A percentile compares a stretch with the other conserved stretches of the same genome.
Evolutionary conservation across 768 basidiomycete genomes (phyloP).

Genomic region (Cystofilobasidium bisporidii): DNA sequence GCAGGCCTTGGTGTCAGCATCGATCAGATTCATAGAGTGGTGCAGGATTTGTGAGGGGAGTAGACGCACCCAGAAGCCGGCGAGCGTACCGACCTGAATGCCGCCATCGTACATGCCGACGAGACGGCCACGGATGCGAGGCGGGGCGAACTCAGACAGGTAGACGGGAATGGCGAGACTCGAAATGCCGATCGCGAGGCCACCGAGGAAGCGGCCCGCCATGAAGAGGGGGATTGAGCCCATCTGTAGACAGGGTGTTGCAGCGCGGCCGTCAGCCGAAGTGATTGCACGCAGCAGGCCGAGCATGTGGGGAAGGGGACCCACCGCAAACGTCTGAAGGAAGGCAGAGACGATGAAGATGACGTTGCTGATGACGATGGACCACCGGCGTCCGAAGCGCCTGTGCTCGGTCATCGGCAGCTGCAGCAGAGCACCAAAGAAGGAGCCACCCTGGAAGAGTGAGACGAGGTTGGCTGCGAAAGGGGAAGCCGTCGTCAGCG

Average conservation of each 20-base stretch:
- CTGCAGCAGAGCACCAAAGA: constrained; percentile 33
- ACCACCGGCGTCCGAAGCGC: constrained; percentile 30
- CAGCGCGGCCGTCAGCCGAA: not conserved
- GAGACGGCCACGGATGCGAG: constrained; percentile 46
- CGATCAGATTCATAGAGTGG: not conserved
- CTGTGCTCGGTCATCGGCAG: constrained; percentile 30
- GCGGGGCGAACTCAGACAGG: constrained; percentile 40
- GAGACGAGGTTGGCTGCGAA: constrained; percentile 38
- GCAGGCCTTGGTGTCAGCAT: constrained; percentile 17
- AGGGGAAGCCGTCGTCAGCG: no score
- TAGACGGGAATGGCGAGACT: constrained; percentile 32
- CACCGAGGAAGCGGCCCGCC: constrained; percentile 28
- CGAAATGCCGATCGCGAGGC: constrained; percentile 32
- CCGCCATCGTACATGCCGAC: constrained; percentile 48
- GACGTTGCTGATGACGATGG: constrained; percentile 30
- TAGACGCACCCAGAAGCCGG: not conserved
- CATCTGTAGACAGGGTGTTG: constrained; percentile 12
- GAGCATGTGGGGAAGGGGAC: not conserved
- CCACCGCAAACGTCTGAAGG: constrained; percentile 30
- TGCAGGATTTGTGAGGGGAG: not conserved
- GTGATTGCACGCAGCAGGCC: not conserved
- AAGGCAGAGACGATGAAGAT: constrained; percentile 33
- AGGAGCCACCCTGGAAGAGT: constrained; percentile 34
- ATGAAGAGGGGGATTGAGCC: constrained; percentile 18
- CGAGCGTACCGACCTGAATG: constrained; percentile 47